Percentiles rank a stretch among this genome's conserved stretches.
phyloP scores from a whole-genome alignment of 2,329 filamentous ascomycete genomes.

The Cercospora beticola region DNA sequence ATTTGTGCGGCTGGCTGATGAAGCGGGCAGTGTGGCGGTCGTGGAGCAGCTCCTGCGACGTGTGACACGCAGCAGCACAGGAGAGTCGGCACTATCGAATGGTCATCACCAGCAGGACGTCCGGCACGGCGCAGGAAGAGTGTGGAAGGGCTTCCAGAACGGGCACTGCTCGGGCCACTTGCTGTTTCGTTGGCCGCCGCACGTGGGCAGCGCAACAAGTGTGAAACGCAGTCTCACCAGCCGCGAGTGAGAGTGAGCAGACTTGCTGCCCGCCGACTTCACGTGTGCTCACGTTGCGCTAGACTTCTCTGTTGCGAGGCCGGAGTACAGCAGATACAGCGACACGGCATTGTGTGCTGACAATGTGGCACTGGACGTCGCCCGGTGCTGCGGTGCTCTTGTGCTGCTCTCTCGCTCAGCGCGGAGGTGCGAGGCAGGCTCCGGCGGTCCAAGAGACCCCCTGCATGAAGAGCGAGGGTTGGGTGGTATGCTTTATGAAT shows the following conservation, averaged over 20 bases:
- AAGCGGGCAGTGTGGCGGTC: neutral
- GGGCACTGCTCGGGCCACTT: neutral
- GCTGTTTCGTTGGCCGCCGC: neutral
- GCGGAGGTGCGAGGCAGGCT: neutral
- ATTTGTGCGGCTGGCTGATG: neutral
- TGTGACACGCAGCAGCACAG: neutral
- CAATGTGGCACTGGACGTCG: neutral
- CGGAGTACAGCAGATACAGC: neutral
- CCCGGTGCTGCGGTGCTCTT: neutral
- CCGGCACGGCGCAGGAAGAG: too few relatives aligned
- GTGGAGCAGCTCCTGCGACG: neutral
- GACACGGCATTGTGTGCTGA: neutral
- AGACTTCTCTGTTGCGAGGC: too few relatives aligned
- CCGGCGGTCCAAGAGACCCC: neutral
- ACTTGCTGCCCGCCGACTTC: neutral
- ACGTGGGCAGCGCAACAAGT: neutral
- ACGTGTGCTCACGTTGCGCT: neutral
- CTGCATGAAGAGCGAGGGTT: slow-evolving; percentile 1
- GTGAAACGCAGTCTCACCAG: slow-evolving; percentile 2
- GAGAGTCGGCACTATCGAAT: neutral
- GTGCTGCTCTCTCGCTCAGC: neutral
- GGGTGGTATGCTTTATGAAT: neutral
- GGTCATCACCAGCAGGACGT: neutral
- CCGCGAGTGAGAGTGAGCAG: neutral
- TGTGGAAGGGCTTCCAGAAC: neutral